phyloP scores from a whole-genome alignment of 139 green algal genomes.

The Chlorella sp. region DNA sequence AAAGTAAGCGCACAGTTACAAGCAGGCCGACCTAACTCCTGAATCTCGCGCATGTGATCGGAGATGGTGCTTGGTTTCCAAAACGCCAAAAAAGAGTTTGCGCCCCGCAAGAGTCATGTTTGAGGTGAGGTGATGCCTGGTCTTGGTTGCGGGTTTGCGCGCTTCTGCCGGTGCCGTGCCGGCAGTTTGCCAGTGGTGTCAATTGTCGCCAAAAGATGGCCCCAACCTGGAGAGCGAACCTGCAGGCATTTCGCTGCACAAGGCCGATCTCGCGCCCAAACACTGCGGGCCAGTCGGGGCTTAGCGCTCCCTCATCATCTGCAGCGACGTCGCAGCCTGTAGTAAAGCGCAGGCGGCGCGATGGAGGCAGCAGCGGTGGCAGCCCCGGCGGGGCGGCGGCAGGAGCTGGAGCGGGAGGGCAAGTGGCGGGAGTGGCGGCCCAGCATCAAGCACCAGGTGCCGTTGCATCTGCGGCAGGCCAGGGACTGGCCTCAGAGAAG shows the following conservation, averaged over 20 bases:
- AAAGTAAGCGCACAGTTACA: background rate
- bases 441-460: background rate
- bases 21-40: background rate
- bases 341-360: background rate
- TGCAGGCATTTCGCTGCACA: slow-evolving; percentile 5
- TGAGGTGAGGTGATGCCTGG: too few species aligned
- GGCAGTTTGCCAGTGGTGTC: background rate
- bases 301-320: too few species aligned
- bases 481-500: slow-evolving; percentile 34
- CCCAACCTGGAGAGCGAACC: background rate
- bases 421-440: too few species aligned
- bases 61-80: too few species aligned
- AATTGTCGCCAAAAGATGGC: background rate
- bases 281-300: background rate
- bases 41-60: too few species aligned
- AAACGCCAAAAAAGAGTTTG: too few species aligned
- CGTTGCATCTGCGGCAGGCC: background rate
- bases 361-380: background rate
- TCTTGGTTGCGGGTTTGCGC: background rate
- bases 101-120: too few species aligned
- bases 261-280: background rate
- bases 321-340: background rate
- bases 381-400: background rate
- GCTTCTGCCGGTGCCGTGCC: background rate
- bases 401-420: background rate